These are phyloP conservation scores for Excoecaria agallocha DNA, from an alignment of 345 rosid genomes.

Conservation along the genomic window DNA sequence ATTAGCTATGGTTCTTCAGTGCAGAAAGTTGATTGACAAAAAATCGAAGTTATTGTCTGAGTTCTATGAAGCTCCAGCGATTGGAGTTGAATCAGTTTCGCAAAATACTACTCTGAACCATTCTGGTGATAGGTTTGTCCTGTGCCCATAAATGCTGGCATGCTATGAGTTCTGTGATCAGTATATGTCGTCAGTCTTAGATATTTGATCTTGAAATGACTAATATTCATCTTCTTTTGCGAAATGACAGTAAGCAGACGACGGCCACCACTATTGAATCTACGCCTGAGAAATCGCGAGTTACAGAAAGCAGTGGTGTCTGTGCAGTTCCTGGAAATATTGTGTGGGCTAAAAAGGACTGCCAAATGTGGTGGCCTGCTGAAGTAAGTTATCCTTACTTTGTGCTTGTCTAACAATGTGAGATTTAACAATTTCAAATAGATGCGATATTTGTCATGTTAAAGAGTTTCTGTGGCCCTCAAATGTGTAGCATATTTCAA, in stretches of 20 bases:
- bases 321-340: conserved; percentile 24
- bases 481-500: too few species aligned
- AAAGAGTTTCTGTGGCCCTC: too few species aligned
- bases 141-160: neutral
- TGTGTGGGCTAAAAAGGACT: conserved; percentile 16
- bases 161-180: neutral
- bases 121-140: conserved; percentile 9
- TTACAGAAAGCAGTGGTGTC: conserved; percentile 18
- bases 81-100: conserved; percentile 11
- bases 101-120: neutral
- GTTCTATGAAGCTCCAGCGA: conserved; percentile 1
- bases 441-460: too few species aligned
- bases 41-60: conserved; percentile 9
- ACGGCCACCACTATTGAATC: neutral
- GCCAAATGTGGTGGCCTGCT: conserved; percentile 23
- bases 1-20: conserved; percentile 9
- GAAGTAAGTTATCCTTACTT: conserved; percentile 16
- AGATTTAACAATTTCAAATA: too few species aligned
- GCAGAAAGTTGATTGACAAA: conserved; percentile 2
- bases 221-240: neutral
- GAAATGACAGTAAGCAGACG: conserved; percentile 1
- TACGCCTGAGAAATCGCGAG: conserved; percentile 5
- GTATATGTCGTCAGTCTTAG: neutral
- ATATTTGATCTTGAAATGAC: neutral
- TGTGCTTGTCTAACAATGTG: too few species aligned